These are phyloP conservation scores for Setaria italica DNA, from an alignment of 202 grass and related monocot species.

Conservation along the genomic window DNA sequence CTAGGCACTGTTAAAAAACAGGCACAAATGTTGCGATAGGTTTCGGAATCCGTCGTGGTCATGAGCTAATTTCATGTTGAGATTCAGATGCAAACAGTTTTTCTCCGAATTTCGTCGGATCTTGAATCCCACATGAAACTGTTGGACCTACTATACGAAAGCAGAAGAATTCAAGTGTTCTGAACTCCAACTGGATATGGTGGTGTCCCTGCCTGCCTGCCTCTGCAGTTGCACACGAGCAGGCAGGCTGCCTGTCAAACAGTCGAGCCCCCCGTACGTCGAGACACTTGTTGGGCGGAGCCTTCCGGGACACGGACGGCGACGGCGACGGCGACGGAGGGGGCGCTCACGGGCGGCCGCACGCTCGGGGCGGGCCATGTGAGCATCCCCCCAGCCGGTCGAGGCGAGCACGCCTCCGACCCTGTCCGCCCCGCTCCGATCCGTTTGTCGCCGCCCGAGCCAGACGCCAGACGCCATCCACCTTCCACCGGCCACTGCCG, in stretches of 20 bases:
- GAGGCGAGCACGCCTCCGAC: background rate
- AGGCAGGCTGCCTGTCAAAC: background rate
- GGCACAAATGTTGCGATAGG: too few relatives aligned
- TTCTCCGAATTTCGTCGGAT: background rate
- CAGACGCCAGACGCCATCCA: background rate
- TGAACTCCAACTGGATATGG: background rate
- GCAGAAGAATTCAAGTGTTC: too few relatives aligned
- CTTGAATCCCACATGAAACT: background rate
- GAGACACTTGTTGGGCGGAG: background rate
- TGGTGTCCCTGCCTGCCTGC: too few relatives aligned
- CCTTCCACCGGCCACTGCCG: background rate
- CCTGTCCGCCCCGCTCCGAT: background rate
- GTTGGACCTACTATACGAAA: too few relatives aligned
- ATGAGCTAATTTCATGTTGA: background rate
- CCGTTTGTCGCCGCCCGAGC: constrained; percentile 15
- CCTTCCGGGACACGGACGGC: background rate
- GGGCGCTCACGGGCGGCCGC: background rate
- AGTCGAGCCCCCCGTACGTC: background rate
- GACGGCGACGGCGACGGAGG: background rate
- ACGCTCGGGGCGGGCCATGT: background rate
- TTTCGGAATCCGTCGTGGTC: background rate
- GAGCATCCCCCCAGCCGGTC: background rate
- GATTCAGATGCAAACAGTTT: background rate
- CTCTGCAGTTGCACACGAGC: background rate
- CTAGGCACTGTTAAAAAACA: too few relatives aligned